Conservation (phyloP, 176 grass and related monocot species). For the Raddia guianensis region DNA sequence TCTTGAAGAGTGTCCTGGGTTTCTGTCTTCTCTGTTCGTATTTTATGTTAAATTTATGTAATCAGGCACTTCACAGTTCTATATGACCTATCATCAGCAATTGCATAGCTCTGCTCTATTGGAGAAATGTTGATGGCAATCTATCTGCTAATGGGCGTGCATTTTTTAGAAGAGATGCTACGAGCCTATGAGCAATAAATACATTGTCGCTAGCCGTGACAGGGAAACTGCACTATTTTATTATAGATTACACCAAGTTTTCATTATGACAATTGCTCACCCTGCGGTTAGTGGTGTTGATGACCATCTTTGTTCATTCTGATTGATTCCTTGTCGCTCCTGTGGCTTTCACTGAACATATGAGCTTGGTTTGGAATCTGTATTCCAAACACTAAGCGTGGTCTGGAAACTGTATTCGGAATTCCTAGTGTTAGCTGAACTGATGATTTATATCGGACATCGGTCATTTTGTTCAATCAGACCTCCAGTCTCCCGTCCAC, state of each 20-base stretch:
- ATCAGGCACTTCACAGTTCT: neutral
- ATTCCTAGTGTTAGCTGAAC: too few relatives aligned
- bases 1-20: constrained; percentile 12
- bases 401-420: too few relatives aligned
- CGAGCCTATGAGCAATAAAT: too few relatives aligned
- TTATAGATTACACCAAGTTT: neutral
- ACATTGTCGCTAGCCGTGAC: too few relatives aligned
- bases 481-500: neutral
- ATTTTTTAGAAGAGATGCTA: too few relatives aligned
- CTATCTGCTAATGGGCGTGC: neutral
- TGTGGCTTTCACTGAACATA: too few relatives aligned
- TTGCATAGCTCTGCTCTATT: neutral
- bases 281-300: neutral
- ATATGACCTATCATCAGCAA: neutral
- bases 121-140: neutral
- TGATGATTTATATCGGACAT: neutral
- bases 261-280: neutral
- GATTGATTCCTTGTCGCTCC: neutral
- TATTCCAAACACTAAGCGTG: too few relatives aligned
- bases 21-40: neutral
- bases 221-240: too few relatives aligned
- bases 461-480: neutral
- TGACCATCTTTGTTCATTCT: neutral
- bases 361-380: too few relatives aligned
- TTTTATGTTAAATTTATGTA: constrained; percentile 12